Conservation (phyloP, 148 eudicot genomes). For the Arbutus unedo region DNA sequence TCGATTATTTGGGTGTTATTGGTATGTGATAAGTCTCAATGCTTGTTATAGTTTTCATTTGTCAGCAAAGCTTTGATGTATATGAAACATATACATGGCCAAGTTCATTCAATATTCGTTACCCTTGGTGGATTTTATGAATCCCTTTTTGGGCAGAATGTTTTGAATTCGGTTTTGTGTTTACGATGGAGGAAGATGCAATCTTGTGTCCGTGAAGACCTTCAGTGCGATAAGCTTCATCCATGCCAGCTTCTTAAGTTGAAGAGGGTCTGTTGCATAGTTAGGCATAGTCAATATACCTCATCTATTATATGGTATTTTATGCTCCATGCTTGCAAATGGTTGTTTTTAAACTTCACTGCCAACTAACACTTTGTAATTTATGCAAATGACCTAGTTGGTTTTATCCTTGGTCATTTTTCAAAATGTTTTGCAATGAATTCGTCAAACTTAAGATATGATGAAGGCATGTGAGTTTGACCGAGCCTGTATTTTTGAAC, state of each 20-base stretch:
- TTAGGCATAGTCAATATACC: not conserved
- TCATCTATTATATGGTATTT: not conserved
- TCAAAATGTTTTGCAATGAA: not conserved
- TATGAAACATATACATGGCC: not conserved
- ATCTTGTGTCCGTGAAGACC: not conserved
- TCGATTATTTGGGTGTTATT: not conserved
- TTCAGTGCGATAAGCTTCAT: not conserved
- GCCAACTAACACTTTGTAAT: not conserved
- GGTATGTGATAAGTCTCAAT: not conserved
- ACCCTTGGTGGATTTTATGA: conserved; percentile 1
- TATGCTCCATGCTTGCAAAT: not conserved
- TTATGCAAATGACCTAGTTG: not conserved
- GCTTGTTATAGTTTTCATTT: not conserved
- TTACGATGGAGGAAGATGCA: not conserved
- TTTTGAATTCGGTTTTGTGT: not conserved
- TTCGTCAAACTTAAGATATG: not conserved
- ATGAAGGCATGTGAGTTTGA: not conserved
- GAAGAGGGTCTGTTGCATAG: not conserved
- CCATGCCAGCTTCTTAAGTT: not conserved
- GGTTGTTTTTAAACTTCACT: not conserved
- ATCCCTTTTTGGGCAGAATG: not conserved
- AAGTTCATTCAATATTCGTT: not conserved
- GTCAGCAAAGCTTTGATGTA: not conserved
- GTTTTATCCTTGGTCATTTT: not conserved
- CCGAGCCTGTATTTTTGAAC: too few species aligned